A percentile compares a stretch with the other conserved stretches of the same genome.
Evolutionary conservation across 495 filamentous ascomycete genomes (phyloP).

Genomic region (Penicillium parvum): DNA sequence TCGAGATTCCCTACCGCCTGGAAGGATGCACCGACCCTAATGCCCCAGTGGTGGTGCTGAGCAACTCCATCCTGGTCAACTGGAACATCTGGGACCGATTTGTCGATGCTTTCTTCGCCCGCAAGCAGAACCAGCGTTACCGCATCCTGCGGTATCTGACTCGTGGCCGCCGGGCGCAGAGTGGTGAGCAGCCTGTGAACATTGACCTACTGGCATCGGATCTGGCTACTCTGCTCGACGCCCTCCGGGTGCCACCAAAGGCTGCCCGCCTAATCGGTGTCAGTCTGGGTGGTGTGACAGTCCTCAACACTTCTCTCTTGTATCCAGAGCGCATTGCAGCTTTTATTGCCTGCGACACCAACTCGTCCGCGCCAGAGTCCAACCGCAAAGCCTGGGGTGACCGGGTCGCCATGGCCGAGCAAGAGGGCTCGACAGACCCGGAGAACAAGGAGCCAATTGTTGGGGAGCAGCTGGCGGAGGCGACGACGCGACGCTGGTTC

Average conservation of each 20-base stretch:
- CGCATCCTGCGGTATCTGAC: conserved; percentile 68
- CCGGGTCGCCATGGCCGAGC: conserved; percentile 63
- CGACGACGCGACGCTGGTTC: conserved; percentile 74
- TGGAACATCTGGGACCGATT: conserved; percentile 75
- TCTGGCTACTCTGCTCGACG: conserved; percentile 52
- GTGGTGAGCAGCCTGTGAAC: conserved; percentile 45
- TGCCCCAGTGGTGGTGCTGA: conserved; percentile 65
- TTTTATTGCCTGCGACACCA: conserved; percentile 77
- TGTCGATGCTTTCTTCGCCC: conserved; percentile 55
- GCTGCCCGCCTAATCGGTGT: conserved; percentile 66
- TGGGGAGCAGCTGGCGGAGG: conserved; percentile 54
- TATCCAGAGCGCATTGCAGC: conserved; percentile 53
- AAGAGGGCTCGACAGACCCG: conserved; percentile 41
- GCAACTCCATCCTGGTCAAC: conserved; percentile 70
- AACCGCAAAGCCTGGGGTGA: conserved; percentile 75
- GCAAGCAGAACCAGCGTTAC: conserved; percentile 54
- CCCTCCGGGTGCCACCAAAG: conserved; percentile 52
- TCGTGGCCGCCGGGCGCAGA: conserved; percentile 52
- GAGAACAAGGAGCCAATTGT: conserved; percentile 50
- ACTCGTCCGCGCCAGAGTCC: conserved; percentile 57
- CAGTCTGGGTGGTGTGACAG: conserved; percentile 70
- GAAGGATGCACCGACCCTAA: conserved; percentile 62
- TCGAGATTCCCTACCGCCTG: conserved; percentile 65
- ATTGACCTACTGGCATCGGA: conserved; percentile 65
- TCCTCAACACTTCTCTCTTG: conserved; percentile 63